phyloP scores from a whole-genome alignment of 371 early-diverging fungal genomes.

The Nematocida ironsii region DNA sequence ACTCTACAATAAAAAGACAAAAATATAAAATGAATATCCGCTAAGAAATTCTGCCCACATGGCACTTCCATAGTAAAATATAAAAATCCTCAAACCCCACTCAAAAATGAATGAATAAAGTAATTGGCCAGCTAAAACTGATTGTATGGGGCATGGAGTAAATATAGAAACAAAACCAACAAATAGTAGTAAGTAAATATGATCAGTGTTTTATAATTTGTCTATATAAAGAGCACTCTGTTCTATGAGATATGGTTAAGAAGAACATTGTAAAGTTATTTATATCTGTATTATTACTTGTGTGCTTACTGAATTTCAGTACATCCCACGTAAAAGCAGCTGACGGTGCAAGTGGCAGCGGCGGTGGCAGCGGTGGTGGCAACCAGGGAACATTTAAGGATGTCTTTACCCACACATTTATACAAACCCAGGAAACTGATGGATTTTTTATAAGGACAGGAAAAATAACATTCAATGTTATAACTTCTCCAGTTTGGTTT shows the following conservation, averaged over 20 bases:
- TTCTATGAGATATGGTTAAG: slow-evolving; percentile 5
- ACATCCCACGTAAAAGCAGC: neutral
- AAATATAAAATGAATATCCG: slow-evolving; percentile 7
- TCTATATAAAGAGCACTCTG: slow-evolving; percentile 2
- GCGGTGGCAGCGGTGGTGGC: neutral
- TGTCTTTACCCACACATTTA: neutral
- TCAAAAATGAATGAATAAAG: neutral
- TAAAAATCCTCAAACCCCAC: neutral
- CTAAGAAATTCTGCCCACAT: too few relatives aligned
- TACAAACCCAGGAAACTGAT: neutral
- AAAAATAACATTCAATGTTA: neutral
- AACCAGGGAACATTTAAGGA: neutral
- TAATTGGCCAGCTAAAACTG: too few relatives aligned
- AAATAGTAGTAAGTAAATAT: neutral
- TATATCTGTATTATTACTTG: neutral
- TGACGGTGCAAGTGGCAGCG: neutral
- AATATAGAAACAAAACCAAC: neutral
- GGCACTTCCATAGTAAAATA: neutral
- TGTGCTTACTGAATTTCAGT: neutral
- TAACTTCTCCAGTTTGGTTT: slow-evolving; percentile 1
- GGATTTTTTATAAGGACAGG: neutral
- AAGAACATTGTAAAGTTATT: neutral
- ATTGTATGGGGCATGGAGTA: too few relatives aligned
- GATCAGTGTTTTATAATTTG: slow-evolving; percentile 12
- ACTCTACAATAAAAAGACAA: slow-evolving; percentile 5